Evolutionary conservation across 371 early-diverging fungal species (phyloP), one percentile per base, ranked within the genome.

Genomic region (Neoconidiobolus thromboides): DNA sequence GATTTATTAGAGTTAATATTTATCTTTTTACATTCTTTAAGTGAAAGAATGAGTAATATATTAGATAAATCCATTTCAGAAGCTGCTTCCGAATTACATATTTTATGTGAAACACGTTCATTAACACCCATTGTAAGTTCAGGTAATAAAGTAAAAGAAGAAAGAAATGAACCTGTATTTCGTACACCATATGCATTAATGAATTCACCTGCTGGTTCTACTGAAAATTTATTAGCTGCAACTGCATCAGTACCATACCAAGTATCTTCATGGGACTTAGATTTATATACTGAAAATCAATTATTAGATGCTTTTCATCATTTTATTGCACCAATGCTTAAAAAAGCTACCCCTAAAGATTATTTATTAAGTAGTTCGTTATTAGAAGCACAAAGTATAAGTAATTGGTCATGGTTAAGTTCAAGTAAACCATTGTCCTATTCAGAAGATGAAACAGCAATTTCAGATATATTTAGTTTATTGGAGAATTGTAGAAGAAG

Each of bases 361-460:
- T 87, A 87, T 85, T 71, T 85, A 14, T 75, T 78, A 1, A 70
- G 82, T 26, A 82, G 78, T 66, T 75, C 82, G 55, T 65, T 82
- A 1, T 73, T 87, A 37, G 85, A 85, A 60, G 76, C 78, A 0
- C 87, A 87, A 62, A 80, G 84, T 1, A 68, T 71, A n/a, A 80
- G 78, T 53, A 57, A 42, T 12, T 57, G 57, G 57, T 43, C 43
- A 1, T 87, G 88, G 88, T 70, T 83, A 43, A 78, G 84, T 1
- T 69, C 78, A n/a, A 82, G 70, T 67, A 75, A 63, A 62, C 68
- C 58, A 63, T 48, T 59, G 46, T 71, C 26, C 52, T 69, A 56
- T 15, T 66, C 72, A 7, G 82, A 67, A 26, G 76, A 73, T 43
- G 83, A 86, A 55, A 66, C 80, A 10, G 58, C 78, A 14, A 69